Base-by-base conservation (phyloP, 148 eudicot species). In the Chenopodium formosanum region DNA sequence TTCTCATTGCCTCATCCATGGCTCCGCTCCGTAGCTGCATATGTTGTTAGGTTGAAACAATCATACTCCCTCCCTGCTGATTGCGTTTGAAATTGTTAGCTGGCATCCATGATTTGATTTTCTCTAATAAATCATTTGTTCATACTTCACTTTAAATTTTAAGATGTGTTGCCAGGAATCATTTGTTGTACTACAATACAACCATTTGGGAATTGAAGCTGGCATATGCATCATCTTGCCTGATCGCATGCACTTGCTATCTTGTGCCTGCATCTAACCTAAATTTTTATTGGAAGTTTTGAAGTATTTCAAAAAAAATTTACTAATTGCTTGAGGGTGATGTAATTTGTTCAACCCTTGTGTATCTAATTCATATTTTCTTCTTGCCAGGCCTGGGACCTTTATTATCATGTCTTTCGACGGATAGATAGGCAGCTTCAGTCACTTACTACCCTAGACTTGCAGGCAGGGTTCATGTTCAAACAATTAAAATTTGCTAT, bases 361-460 rank as follows among this genome's bases (percentile, higher is more conserved):
- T 62, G 40, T 37, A 79, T 63, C 65, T 80, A 23, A 81, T 81
- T 27, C 12, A 9, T 74, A 25, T 34, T 48, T 74, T 85, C 69
- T 86, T 78, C 47, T 74, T 68, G 32, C 81, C 88, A 97, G 99
- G 99, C 99, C 67, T 97, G 99, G 99, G 99, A 97, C 91, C 92
- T 97, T 68, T 97, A 97, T 86, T 94, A 97, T 84, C 99, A 97
- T 86, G 98, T 94, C 31, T 94, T 94, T 87, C 88, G 89, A 83
- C 89, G 97, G 81, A 94, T 97, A 75, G 98, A 97, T 86, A 89
- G 94, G 89, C 99, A 97, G 87, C 99, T 97, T 76, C 92, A 89
- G 32, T 85, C 92, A 64, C 91, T 97, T 70, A 97, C 97, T 40
- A 92, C 93, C 56, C 88, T 97, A 70, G 99, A 97, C 86, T 86